These are phyloP conservation scores for Colletotrichum sp. DNA, from an alignment of 2,329 filamentous ascomycete species.

Conservation along the genomic window DNA sequence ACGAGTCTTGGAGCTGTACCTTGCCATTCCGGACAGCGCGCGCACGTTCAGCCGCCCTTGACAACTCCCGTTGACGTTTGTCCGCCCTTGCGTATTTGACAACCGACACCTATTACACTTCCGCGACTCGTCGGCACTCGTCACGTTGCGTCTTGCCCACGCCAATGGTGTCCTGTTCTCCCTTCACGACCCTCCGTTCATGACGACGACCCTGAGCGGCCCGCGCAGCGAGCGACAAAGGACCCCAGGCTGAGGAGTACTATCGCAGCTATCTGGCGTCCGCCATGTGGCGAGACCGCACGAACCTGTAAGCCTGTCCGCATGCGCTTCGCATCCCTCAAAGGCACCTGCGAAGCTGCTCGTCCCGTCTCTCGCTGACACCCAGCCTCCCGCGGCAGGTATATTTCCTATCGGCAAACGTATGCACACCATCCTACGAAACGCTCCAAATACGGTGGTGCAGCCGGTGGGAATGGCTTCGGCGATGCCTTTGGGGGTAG, in stretches of 20 bases:
- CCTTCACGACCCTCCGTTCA: constrained; percentile 2
- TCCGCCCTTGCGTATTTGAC: background rate
- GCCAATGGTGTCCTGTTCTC: constrained; percentile 7
- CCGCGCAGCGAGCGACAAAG: constrained; percentile 20
- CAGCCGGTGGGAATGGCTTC: constrained; percentile 61
- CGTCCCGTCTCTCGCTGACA: constrained; percentile 30
- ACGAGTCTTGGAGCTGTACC: background rate
- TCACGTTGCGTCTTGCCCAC: background rate
- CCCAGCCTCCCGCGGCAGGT: constrained; percentile 59
- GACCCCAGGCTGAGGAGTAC: constrained; percentile 17
- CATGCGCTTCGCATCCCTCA: constrained; percentile 15
- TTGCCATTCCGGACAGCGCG: background rate
- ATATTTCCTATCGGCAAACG: constrained; percentile 98
- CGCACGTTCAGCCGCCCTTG: background rate
- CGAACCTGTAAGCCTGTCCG: constrained; percentile 78
- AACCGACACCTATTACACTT: background rate
- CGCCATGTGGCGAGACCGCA: constrained; percentile 99
- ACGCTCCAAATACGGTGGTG: constrained; percentile 71
- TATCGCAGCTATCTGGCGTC: constrained; percentile 43
- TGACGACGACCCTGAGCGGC: constrained; percentile 16
- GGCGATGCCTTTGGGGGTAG: constrained; percentile 58
- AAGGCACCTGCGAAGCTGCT: background rate
- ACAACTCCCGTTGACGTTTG: background rate
- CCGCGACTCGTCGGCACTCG: background rate
- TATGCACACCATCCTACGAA: constrained; percentile 94